Percentiles rank a stretch among this genome's conserved stretches.
phyloP scores from a whole-genome alignment of 2,329 filamentous ascomycete genomes.

The Trichoderma atroviride region DNA sequence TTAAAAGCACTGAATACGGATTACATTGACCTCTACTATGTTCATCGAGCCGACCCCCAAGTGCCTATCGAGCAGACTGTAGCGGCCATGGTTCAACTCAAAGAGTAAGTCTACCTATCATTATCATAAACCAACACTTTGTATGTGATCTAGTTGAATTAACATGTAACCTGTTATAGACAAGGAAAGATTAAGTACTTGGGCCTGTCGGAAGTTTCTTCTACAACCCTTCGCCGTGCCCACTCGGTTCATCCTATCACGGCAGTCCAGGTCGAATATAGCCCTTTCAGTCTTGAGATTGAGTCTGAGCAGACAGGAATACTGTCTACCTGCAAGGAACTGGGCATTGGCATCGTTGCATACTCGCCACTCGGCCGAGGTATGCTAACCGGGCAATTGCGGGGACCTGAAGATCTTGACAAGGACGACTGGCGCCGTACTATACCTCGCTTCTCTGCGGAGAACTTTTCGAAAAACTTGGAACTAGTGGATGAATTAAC shows the following conservation, averaged over 20 bases:
- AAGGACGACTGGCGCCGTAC: slow-evolving; percentile 45
- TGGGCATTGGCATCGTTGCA: slow-evolving; percentile 59
- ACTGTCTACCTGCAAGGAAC: slow-evolving; percentile 57
- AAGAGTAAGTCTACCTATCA: slow-evolving; percentile 34
- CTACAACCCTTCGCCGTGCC: slow-evolving; percentile 54
- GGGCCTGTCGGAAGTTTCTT: slow-evolving; percentile 56
- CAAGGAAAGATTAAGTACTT: slow-evolving; percentile 51
- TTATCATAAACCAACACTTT: not conserved
- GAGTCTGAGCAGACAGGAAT: slow-evolving; percentile 55
- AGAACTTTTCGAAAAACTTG: slow-evolving; percentile 50
- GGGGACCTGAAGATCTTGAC: slow-evolving; percentile 48
- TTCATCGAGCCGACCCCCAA: slow-evolving; percentile 52
- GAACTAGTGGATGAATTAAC: slow-evolving; percentile 53
- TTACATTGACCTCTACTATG: slow-evolving; percentile 59
- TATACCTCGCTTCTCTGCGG: slow-evolving; percentile 28
- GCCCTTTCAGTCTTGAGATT: slow-evolving; percentile 58
- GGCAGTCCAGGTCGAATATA: slow-evolving; percentile 59
- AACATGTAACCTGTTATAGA: not conserved
- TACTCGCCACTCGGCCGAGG: slow-evolving; percentile 64
- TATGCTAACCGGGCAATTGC: slow-evolving; percentile 55
- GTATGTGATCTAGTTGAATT: not conserved
- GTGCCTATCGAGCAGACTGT: slow-evolving; percentile 55
- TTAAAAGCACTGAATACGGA: slow-evolving; percentile 53
- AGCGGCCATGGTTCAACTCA: slow-evolving; percentile 50
- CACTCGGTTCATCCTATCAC: slow-evolving; percentile 52